Evolutionary conservation across 1,284 basidiomycete species (phyloP).

Genomic region (Rhizopogon parksii): DNA sequence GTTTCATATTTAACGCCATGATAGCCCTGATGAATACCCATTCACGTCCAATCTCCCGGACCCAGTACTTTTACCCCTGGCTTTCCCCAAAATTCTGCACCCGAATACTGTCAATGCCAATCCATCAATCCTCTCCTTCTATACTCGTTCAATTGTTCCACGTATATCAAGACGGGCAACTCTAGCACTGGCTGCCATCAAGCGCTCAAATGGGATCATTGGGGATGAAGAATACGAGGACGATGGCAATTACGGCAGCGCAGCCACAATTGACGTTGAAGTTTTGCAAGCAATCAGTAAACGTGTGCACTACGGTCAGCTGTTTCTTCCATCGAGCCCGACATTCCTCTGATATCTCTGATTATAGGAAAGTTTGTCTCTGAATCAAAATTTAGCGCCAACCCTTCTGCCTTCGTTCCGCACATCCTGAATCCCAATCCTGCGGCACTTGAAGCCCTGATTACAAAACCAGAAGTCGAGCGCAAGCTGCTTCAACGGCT

Average conservation of each 20-base stretch:
- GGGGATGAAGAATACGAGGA: slow-evolving; percentile 70
- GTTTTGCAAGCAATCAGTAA: slow-evolving; percentile 91
- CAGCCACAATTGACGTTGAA: slow-evolving; percentile 92
- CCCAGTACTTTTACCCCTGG: slow-evolving; percentile 74
- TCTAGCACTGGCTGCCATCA: slow-evolving; percentile 49
- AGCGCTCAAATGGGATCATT: slow-evolving; percentile 58
- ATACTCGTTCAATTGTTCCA: slow-evolving; percentile 75
- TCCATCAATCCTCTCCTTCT: slow-evolving; percentile 83
- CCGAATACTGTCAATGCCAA: slow-evolving; percentile 89
- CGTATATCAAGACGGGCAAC: slow-evolving; percentile 73
- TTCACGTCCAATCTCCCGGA: slow-evolving; percentile 82
- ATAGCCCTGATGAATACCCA: slow-evolving; percentile 94
- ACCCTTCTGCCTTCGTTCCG: slow-evolving; percentile 85
- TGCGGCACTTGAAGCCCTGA: slow-evolving; percentile 72
- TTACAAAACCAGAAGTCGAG: slow-evolving; percentile 97
- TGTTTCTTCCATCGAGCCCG: not conserved
- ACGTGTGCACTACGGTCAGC: slow-evolving; percentile 92
- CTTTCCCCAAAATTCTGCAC: slow-evolving; percentile 74
- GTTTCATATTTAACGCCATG: slow-evolving; percentile 1
- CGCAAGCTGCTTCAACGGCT: slow-evolving; percentile 79
- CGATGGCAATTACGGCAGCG: slow-evolving; percentile 96
- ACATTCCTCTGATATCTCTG: slow-evolving; percentile 6
- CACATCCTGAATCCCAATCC: slow-evolving; percentile 80
- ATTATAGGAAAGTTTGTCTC: slow-evolving; percentile 92
- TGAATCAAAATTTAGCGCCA: slow-evolving; percentile 87